A percentile compares a stretch with the other conserved stretches of the same genome.
These are phyloP conservation scores for Emiliania huxleyi DNA, from an alignment of 78 protist genomes.

Conservation along the genomic window DNA sequence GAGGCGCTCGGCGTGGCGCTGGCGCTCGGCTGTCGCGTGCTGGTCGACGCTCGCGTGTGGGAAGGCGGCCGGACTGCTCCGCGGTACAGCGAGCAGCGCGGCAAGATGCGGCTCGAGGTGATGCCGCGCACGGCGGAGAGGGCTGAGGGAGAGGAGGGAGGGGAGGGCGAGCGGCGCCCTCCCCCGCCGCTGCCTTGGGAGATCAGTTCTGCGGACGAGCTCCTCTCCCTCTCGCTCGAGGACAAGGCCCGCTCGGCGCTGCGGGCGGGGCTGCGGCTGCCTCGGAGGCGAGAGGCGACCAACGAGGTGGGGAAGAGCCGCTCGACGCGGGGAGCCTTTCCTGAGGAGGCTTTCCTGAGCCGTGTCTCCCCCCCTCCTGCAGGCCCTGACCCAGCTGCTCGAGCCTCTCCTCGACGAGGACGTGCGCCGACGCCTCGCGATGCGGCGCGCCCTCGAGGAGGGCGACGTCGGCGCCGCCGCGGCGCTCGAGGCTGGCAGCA, in stretches of 20 bases:
- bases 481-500: not conserved
- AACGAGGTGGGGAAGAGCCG: too few species aligned
- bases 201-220: not conserved
- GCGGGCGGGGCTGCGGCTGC: not conserved
- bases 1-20: slow-evolving; percentile 1
- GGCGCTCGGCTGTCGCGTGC: not conserved
- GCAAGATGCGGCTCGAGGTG: not conserved
- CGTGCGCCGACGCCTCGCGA: not conserved
- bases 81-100: not conserved
- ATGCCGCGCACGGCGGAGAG: not conserved
- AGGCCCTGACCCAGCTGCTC: not conserved
- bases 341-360: too few species aligned
- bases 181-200: not conserved
- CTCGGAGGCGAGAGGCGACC: not conserved
- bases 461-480: not conserved
- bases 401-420: not conserved
- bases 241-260: not conserved
- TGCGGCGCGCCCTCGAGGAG: not conserved
- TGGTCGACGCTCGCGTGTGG: not conserved
- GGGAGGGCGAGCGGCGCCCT: not conserved
- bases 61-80: not conserved
- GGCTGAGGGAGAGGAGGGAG: not conserved
- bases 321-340: too few species aligned
- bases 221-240: not conserved
- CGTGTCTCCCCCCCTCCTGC: too few species aligned